A percentile compares a stretch with the other conserved stretches of the same genome.
phyloP scores from a whole-genome alignment of 2,329 filamentous ascomycete species.

The Grosmannia serpens region DNA sequence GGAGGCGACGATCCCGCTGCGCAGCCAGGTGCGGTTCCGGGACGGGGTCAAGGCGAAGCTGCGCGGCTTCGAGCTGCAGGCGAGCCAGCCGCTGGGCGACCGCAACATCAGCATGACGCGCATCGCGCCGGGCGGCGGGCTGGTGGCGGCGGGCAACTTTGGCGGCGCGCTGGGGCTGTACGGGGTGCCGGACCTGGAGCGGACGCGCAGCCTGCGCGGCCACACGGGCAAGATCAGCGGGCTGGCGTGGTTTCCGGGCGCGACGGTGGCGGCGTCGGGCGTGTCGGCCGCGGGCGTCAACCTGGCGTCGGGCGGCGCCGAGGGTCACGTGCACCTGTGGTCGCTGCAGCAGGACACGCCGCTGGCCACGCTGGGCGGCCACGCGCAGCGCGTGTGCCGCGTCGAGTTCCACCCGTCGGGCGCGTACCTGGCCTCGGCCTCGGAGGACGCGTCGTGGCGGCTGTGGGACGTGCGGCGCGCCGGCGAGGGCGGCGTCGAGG shows the following conservation, averaged over 20 bases:
- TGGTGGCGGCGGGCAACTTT: slow-evolving; percentile 87
- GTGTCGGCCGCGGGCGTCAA: slow-evolving; percentile 68
- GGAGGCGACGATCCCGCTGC: slow-evolving; percentile 72
- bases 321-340: slow-evolving; percentile 83
- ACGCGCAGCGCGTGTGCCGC: slow-evolving; percentile 77
- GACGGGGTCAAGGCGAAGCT: slow-evolving; percentile 79
- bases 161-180: slow-evolving; percentile 80
- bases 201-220: slow-evolving; percentile 63
- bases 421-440: slow-evolving; percentile 80
- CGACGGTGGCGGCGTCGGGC: slow-evolving; percentile 59
- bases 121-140: slow-evolving; percentile 74
- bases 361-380: slow-evolving; percentile 68
- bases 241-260: slow-evolving; percentile 77
- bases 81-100: slow-evolving; percentile 85
- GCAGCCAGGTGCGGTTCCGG: slow-evolving; percentile 85
- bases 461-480: slow-evolving; percentile 88
- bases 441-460: slow-evolving; percentile 92
- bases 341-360: slow-evolving; percentile 79
- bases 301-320: slow-evolving; percentile 80
- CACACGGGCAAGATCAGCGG: slow-evolving; percentile 87
- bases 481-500: slow-evolving; percentile 39
- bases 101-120: slow-evolving; percentile 84
- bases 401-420: slow-evolving; percentile 93
- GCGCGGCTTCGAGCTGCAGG: slow-evolving; percentile 77
- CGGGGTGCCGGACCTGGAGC: slow-evolving; percentile 69